phyloP scores from a whole-genome alignment of 1,284 basidiomycete genomes.

The Porogramme epimiltina region DNA sequence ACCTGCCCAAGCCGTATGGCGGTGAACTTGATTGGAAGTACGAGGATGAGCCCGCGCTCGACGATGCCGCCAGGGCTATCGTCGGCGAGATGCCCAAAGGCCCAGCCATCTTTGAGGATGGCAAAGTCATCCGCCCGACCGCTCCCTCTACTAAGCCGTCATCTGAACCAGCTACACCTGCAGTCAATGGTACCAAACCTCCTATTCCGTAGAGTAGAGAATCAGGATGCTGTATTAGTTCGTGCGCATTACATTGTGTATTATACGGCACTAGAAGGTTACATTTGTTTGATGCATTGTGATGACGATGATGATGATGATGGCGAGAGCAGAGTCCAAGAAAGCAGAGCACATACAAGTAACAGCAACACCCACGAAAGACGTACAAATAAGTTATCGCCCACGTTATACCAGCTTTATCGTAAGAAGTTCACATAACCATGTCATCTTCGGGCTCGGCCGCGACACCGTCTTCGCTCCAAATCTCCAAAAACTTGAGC shows the following conservation, averaged over 20 bases:
- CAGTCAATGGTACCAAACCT: neutral
- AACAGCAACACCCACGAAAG: neutral
- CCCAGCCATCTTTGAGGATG: conserved; percentile 50
- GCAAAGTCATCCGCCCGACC: conserved; percentile 30
- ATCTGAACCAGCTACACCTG: neutral
- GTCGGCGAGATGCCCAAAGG: conserved; percentile 55
- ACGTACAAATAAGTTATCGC: conserved; percentile 13
- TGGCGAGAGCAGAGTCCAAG: conserved; percentile 11
- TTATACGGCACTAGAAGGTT: conserved; percentile 9
- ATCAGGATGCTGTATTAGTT: conserved; percentile 8
- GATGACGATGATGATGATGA: neutral
- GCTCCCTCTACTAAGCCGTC: neutral
- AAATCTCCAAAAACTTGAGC: conserved; percentile 71
- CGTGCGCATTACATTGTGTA: conserved; percentile 1
- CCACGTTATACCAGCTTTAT: neutral
- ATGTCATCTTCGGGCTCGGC: conserved; percentile 64
- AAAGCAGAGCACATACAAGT: conserved; percentile 9
- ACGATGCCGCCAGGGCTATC: conserved; percentile 46
- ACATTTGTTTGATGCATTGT: neutral
- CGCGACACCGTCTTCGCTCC: conserved; percentile 79
- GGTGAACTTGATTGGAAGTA: conserved; percentile 70
- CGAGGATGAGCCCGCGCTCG: conserved; percentile 61
- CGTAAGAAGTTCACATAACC: conserved; percentile 5
- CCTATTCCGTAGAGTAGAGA: neutral
- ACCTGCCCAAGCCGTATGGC: conserved; percentile 70